Percentiles rank a stretch among this genome's conserved stretches.
phyloP scores from a whole-genome alignment of 2,329 filamentous ascomycete species.

The Raffaelea deltoideospora region DNA sequence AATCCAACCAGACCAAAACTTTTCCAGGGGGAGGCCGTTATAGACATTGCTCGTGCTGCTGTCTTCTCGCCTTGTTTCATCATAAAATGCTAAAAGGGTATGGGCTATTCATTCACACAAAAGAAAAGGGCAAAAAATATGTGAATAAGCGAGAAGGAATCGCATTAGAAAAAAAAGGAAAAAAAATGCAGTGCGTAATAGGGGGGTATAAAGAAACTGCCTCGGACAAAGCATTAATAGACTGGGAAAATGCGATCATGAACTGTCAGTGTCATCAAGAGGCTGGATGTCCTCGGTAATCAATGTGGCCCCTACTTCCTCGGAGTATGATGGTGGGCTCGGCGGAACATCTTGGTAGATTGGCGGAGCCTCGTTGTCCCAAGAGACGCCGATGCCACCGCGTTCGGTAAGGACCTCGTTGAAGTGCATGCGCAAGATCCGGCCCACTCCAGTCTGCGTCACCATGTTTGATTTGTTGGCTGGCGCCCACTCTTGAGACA shows the following conservation, averaged over 20 bases:
- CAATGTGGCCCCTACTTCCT: constrained; percentile 13
- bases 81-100: constrained; percentile 1
- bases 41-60: not conserved
- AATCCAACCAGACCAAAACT: too few species aligned
- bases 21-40: too few species aligned
- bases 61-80: not conserved
- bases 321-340: constrained; percentile 58
- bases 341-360: constrained; percentile 87
- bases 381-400: constrained; percentile 76
- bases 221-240: not conserved
- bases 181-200: not conserved
- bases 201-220: not conserved
- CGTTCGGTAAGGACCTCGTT: constrained; percentile 68
- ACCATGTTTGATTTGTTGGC: constrained; percentile 52
- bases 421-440: constrained; percentile 89
- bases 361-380: constrained; percentile 92
- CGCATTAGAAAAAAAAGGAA: not conserved
- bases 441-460: constrained; percentile 77
- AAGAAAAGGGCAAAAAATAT: not conserved
- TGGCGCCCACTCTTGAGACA: constrained; percentile 76
- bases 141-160: not conserved
- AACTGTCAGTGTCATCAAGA: constrained; percentile 13
- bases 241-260: not conserved
- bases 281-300: constrained; percentile 24
- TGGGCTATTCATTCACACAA: not conserved